Evolutionary conservation across 139 green algal species (phyloP).

Genomic region (Micractinium conductrix): DNA sequence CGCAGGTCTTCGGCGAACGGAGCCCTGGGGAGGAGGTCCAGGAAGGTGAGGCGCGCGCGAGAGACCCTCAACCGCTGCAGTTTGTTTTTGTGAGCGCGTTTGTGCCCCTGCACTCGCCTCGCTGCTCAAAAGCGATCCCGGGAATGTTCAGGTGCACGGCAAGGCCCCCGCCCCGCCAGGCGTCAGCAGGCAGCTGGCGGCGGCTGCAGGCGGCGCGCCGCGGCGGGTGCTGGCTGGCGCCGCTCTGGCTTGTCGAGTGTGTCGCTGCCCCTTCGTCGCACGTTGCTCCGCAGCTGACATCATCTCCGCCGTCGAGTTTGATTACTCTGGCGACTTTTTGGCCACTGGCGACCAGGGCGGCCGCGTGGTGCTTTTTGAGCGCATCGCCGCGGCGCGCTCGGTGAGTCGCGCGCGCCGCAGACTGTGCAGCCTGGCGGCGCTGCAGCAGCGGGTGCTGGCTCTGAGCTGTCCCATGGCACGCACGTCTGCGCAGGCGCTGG

Average conservation of each 20-base stretch:
- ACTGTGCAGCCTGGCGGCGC: neutral
- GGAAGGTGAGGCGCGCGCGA: slow-evolving; percentile 71
- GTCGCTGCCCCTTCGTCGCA: neutral
- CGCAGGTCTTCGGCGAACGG: slow-evolving; percentile 97
- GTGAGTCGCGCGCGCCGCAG: neutral
- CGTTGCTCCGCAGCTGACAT: slow-evolving; percentile 90
- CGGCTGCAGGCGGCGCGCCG: neutral
- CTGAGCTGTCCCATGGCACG: neutral
- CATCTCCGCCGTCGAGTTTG: slow-evolving; percentile 99
- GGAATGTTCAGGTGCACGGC: neutral
- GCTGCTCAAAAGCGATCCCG: too few relatives aligned
- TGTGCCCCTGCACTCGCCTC: too few relatives aligned
- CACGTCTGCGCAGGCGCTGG: neutral
- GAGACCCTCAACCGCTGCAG: neutral
- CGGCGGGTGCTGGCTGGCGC: neutral
- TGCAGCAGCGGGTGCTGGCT: neutral
- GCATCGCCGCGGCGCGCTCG: slow-evolving; percentile 14
- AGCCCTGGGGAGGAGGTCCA: slow-evolving; percentile 95
- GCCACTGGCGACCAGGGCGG: slow-evolving; percentile 97
- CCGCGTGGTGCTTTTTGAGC: slow-evolving; percentile 97
- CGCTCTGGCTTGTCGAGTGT: neutral
- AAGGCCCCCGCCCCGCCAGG: neutral
- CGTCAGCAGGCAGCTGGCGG: neutral
- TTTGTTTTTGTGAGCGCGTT: neutral
- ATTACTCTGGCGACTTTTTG: slow-evolving; percentile 88